These are phyloP conservation scores for Blastobotrys capitulatus DNA, from an alignment of 1,139 yeast species.

Conservation along the genomic window DNA sequence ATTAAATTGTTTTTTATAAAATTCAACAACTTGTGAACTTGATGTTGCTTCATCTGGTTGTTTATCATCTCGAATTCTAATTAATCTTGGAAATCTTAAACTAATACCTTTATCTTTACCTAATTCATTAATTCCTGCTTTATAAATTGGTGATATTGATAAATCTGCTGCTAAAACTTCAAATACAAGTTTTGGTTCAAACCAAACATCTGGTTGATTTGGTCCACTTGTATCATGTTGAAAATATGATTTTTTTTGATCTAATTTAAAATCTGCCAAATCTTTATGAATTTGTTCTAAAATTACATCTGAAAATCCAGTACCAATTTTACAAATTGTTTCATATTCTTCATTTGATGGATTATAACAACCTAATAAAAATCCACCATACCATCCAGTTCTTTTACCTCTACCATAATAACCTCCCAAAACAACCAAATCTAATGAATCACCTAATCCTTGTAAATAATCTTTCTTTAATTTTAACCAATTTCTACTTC, in stretches of 20 bases:
- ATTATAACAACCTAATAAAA: conserved; percentile 82
- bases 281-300: conserved; percentile 53
- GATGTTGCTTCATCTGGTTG: conserved; percentile 84
- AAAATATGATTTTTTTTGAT: conserved; percentile 63
- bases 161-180: conserved; percentile 94
- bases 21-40: conserved; percentile 84
- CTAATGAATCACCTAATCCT: conserved; percentile 85
- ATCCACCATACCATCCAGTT: conserved; percentile 93
- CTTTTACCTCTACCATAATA: conserved; percentile 92
- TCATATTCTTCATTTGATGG: conserved; percentile 88
- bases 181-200: conserved; percentile 80
- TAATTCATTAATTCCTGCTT: conserved; percentile 71
- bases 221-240: conserved; percentile 52
- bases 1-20: conserved; percentile 70
- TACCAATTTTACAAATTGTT: conserved; percentile 94
- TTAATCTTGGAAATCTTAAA: conserved; percentile 83
- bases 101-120: conserved; percentile 94
- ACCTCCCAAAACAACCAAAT: conserved; percentile 90
- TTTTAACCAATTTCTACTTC: conserved; percentile 94
- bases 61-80: conserved; percentile 84
- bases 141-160: conserved; percentile 86
- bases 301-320: conserved; percentile 91
- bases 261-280: conserved; percentile 64
- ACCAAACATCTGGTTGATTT: conserved; percentile 90
- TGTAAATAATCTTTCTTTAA: conserved; percentile 89